Percentiles rank a stretch among this genome's conserved stretches.
These are phyloP conservation scores for Lanmaoa pseudosensibilis DNA, from an alignment of 768 basidiomycete species.

Conservation along the genomic window DNA sequence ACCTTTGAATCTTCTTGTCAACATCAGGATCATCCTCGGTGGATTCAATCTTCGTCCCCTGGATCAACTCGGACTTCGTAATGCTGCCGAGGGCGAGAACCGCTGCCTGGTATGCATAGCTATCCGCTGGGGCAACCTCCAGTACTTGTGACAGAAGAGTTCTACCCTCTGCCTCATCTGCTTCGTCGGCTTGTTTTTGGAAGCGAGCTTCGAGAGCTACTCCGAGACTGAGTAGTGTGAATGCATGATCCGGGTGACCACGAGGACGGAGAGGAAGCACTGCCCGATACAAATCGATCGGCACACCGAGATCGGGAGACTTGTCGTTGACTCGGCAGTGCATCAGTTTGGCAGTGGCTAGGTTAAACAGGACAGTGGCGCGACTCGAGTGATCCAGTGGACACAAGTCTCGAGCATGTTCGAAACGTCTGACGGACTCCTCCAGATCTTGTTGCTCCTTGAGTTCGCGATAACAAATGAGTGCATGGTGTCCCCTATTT, in stretches of 20 bases:
- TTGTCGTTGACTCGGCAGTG: background rate
- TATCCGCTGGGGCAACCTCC: background rate
- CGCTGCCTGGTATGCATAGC: background rate
- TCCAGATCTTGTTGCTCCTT: background rate
- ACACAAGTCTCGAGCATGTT: background rate
- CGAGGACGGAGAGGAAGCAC: background rate
- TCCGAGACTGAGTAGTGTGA: background rate
- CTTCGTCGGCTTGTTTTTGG: background rate
- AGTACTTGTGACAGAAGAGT: background rate
- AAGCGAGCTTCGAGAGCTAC: background rate
- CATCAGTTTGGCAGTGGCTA: background rate
- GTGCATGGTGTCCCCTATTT: background rate
- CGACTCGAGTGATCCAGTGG: background rate
- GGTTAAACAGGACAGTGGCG: background rate
- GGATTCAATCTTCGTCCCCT: background rate
- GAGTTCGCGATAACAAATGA: background rate
- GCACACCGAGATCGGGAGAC: background rate
- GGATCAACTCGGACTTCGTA: background rate
- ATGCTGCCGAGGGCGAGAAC: background rate
- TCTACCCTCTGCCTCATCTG: background rate
- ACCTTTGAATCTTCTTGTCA: background rate
- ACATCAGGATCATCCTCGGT: background rate
- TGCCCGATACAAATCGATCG: background rate
- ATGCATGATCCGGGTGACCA: background rate
- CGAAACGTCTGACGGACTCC: background rate